A percentile compares a stretch with the other conserved stretches of the same genome.
Conservation (phyloP, 352 stramenopile species). For the Phytophthora macrochlamydospora region DNA sequence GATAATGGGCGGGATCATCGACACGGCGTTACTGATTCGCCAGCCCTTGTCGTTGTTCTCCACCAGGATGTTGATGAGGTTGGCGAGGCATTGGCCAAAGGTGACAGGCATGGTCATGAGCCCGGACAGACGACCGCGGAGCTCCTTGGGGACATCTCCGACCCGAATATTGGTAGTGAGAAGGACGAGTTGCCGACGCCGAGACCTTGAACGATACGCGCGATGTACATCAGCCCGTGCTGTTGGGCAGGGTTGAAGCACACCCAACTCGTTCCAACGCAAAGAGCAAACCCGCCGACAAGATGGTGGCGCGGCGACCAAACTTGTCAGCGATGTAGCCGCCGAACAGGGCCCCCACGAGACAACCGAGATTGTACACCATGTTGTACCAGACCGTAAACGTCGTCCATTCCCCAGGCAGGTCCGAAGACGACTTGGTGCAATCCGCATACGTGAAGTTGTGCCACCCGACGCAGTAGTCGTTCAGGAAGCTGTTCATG, state of each 20-base stretch:
- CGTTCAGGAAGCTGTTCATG: constrained; percentile 33
- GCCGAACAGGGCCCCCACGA: constrained; percentile 27
- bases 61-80: constrained; percentile 30
- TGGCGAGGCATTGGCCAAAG: constrained; percentile 31
- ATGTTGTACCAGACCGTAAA: constrained; percentile 39
- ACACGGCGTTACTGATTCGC: constrained; percentile 6
- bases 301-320: constrained; percentile 30
- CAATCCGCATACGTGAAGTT: constrained; percentile 34
- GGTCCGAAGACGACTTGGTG: constrained; percentile 11
- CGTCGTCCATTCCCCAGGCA: constrained; percentile 14
- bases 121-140: constrained; percentile 15
- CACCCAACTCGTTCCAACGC: constrained; percentile 25
- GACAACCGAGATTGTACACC: constrained; percentile 29
- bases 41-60: constrained; percentile 25
- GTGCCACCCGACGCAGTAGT: constrained; percentile 35
- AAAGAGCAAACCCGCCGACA: constrained; percentile 28
- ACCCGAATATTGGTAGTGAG: constrained; percentile 36
- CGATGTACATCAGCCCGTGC: constrained; percentile 22
- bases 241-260: constrained; percentile 14
- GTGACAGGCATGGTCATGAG: constrained; percentile 25
- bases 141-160: constrained; percentile 31
- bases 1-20: constrained; percentile 25
- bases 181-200: constrained; percentile 36
- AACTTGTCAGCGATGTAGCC: background rate
- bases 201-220: constrained; percentile 26